Percentiles rank a stretch among this genome's conserved stretches.
phyloP scores from a whole-genome alignment of 1,284 basidiomycete genomes.

The Trichosporon sp. region DNA sequence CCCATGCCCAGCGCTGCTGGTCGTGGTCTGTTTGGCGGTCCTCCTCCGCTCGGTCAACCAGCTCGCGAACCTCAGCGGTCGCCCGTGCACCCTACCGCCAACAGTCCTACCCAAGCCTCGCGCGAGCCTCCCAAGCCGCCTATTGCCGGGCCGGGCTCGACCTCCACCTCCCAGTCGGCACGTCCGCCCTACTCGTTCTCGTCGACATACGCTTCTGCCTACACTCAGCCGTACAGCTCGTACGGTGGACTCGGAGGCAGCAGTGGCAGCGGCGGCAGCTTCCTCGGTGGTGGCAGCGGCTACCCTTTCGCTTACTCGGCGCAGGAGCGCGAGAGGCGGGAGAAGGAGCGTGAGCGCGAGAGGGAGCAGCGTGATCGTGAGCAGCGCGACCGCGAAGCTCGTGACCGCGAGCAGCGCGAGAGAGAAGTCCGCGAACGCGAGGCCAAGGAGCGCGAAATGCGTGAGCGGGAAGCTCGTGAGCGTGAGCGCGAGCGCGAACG shows the following conservation, averaged over 20 bases:
- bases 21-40: conserved; percentile 29
- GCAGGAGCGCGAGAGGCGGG: conserved; percentile 28
- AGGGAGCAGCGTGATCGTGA: conserved; percentile 21
- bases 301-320: conserved; percentile 24
- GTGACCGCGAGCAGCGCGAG: conserved; percentile 28
- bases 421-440: conserved; percentile 23
- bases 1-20: conserved; percentile 21
- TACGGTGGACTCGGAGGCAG: conserved; percentile 24
- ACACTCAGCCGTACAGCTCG: conserved; percentile 33
- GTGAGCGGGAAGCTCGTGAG: conserved; percentile 27
- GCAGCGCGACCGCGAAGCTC: conserved; percentile 17
- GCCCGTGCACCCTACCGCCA: conserved; percentile 27
- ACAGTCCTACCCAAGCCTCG: conserved; percentile 26
- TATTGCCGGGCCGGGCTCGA: background rate
- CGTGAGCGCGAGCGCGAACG: conserved; percentile 25
- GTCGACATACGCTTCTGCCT: conserved; percentile 34
- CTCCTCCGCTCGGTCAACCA: conserved; percentile 27
- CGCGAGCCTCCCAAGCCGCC: conserved; percentile 24
- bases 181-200: conserved; percentile 34
- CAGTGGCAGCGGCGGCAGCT: conserved; percentile 23
- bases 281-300: conserved; percentile 22
- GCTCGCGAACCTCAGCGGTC: conserved; percentile 31
- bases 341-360: conserved; percentile 24
- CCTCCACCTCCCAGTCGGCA: conserved; percentile 21
- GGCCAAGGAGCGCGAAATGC: conserved; percentile 17